Evolutionary conservation across 164 flowering plant species (phyloP).

Genomic region (Saururus chinensis): DNA sequence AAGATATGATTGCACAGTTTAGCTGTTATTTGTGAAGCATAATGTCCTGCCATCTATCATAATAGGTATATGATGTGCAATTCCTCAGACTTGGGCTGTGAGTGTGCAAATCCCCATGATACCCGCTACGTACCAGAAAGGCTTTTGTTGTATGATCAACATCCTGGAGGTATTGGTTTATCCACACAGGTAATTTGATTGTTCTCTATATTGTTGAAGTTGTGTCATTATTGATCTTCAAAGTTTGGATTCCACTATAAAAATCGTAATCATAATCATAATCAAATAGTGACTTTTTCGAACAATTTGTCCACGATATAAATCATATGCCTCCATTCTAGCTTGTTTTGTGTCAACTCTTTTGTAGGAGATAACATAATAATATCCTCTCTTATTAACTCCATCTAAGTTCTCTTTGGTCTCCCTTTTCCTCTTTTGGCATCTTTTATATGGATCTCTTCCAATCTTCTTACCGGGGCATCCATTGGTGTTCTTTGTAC

Average conservation of each 20-base stretch:
- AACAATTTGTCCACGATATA: too few species aligned
- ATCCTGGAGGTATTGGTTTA: slow-evolving; percentile 87
- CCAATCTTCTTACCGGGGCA: too few species aligned
- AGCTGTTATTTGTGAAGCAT: neutral
- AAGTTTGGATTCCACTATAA: neutral
- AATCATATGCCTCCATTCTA: too few species aligned
- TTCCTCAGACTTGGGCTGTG: slow-evolving; percentile 73
- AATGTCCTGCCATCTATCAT: slow-evolving; percentile 6
- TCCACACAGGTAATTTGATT: slow-evolving; percentile 53
- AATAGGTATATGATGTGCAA: slow-evolving; percentile 66
- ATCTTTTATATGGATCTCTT: too few species aligned
- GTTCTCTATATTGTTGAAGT: neutral
- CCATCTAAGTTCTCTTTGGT: too few species aligned
- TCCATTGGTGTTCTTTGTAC: too few species aligned
- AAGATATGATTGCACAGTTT: neutral
- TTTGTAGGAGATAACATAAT: too few species aligned
- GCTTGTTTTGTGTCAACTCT: too few species aligned
- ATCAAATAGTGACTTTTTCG: too few species aligned
- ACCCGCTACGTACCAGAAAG: slow-evolving; percentile 66
- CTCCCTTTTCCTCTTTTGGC: too few species aligned
- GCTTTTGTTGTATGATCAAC: slow-evolving; percentile 81
- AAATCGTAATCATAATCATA: too few species aligned
- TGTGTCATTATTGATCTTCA: neutral
- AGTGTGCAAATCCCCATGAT: slow-evolving; percentile 87
- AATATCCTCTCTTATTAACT: too few species aligned